Evolutionary conservation across 2,329 filamentous ascomycete genomes (phyloP).

Genomic region (Aspergillus hiratsukae): DNA sequence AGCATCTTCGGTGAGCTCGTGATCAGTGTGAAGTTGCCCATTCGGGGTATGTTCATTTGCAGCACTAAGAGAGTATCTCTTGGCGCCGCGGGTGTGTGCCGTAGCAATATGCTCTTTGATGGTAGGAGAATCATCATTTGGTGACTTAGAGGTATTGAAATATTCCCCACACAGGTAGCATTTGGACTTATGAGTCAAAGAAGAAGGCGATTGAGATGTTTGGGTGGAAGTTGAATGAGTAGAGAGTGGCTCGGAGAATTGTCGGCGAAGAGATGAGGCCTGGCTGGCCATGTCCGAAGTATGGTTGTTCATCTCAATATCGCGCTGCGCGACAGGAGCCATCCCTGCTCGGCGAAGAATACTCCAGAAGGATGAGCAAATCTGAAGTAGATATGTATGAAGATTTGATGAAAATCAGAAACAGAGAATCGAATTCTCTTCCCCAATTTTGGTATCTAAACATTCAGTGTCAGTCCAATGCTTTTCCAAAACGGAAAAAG

Average conservation of each 20-base stretch:
- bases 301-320: constrained; percentile 33
- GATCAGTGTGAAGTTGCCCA: constrained; percentile 13
- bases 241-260: constrained; percentile 36
- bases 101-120: constrained; percentile 32
- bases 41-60: constrained; percentile 20
- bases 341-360: constrained; percentile 17
- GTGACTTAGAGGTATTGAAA: constrained; percentile 19
- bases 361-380: constrained; percentile 7
- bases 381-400: neutral
- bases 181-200: constrained; percentile 23
- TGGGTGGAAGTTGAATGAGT: constrained; percentile 32
- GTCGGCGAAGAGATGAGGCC: constrained; percentile 34
- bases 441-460: constrained; percentile 18
- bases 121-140: constrained; percentile 19
- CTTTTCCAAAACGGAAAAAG: constrained; percentile 16
- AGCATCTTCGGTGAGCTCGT: constrained; percentile 14
- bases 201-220: constrained; percentile 31
- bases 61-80: constrained; percentile 14
- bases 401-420: neutral
- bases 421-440: neutral
- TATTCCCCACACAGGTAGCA: constrained; percentile 36
- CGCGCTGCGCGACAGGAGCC: constrained; percentile 30
- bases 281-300: constrained; percentile 35
- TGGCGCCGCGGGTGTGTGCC: constrained; percentile 30
- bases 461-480: constrained; percentile 25